Evolutionary conservation across 1,284 basidiomycete genomes (phyloP).

Genomic region (Moesziomyces sp.): DNA sequence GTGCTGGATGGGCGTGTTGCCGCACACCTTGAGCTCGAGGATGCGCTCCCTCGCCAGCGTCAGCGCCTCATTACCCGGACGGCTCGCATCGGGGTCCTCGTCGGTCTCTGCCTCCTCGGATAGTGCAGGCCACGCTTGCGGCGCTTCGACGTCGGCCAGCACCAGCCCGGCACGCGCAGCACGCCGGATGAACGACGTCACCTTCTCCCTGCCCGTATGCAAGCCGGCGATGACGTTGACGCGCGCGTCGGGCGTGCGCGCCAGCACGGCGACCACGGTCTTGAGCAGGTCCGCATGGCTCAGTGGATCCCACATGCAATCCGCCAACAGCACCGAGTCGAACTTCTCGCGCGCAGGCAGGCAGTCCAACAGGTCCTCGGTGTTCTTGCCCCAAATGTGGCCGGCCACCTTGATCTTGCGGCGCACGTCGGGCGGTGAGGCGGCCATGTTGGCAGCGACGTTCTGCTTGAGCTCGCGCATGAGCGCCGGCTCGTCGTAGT

Average conservation of each 20-base stretch:
- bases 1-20: conserved; percentile 41
- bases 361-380: conserved; percentile 58
- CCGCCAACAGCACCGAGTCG: conserved; percentile 61
- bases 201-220: conserved; percentile 61
- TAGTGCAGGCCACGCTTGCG: conserved; percentile 25
- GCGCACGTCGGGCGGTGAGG: neutral
- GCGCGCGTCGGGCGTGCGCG: conserved; percentile 22
- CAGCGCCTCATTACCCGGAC: conserved; percentile 32
- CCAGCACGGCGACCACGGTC: conserved; percentile 42
- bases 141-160: conserved; percentile 28
- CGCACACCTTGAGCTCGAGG: conserved; percentile 54
- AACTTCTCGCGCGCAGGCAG: conserved; percentile 38
- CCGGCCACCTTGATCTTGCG: conserved; percentile 45
- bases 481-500: conserved; percentile 63
- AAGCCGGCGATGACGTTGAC: conserved; percentile 63
- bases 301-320: conserved; percentile 65
- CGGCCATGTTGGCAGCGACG: conserved; percentile 27
- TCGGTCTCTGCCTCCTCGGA: neutral
- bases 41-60: conserved; percentile 26
- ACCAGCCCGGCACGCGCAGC: conserved; percentile 44
- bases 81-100: conserved; percentile 12
- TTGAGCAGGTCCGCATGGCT: conserved; percentile 60
- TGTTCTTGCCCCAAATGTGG: conserved; percentile 59
- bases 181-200: conserved; percentile 55
- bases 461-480: conserved; percentile 58